Base-by-base conservation (phyloP, 2,329 filamentous ascomycete genomes). In the Curvularia sp. region DNA sequence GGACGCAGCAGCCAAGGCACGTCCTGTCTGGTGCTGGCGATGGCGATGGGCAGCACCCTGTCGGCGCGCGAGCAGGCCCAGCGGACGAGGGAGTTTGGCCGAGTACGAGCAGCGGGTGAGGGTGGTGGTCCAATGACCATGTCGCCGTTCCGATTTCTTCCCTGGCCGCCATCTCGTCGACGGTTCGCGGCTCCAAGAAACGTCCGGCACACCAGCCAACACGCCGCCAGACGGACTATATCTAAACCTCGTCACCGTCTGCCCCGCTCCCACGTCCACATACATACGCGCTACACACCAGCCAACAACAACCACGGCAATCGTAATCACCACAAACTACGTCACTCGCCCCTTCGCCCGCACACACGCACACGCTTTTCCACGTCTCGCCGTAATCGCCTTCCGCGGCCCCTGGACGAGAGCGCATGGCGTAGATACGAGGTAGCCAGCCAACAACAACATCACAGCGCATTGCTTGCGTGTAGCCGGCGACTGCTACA, bases 81-180 rank as follows among this genome's bases (percentile, higher is more conserved):
- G 35, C 26, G 44, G 43, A 24, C 33, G 20, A 55, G 22, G 31
- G 48, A 39, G 30, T 30, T 35, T 28, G 30, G 50, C 22, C 28
- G 35, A 31, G 44, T 22, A 24, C 31, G 43, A 55, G 41, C 24
- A 49, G n/a, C 35, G 47, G 15, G 28, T 4, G 44, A 18, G n/a
- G 18, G 44, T 7, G 3, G 31, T 24, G 18, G 55, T 50, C 39
- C 33, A 53, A 65, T 63, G 49, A 59, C 53, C 49, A 69, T 65
- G 65, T 63, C 55, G 60, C 67, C 68, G 66, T 73, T 72, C 72
- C 72, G 72, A 70, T 59, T 70, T 72, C 51, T 72, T 69, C 63
- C 62, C 62, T 49, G 44, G 48, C 46, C 33, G 1, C 33, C 33
- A 30, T 33, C 31, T 49, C 48, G 12, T 53, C 33, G 39, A 57